phyloP scores from a whole-genome alignment of 2,329 filamentous ascomycete genomes.

The Elsinoe arachidis region DNA sequence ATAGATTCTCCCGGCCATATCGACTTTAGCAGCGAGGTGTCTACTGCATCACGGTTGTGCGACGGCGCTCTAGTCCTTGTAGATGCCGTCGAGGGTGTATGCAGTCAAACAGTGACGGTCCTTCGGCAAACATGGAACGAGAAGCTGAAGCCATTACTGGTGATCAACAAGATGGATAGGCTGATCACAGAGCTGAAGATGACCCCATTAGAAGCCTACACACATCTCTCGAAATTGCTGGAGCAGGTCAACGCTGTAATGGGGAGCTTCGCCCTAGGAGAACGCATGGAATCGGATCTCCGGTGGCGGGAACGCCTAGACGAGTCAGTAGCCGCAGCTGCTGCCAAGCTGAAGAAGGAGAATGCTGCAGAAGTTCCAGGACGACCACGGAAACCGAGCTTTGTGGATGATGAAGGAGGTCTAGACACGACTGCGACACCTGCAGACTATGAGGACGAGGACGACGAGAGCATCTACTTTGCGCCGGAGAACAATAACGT shows the following conservation, averaged over 20 bases:
- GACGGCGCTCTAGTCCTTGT: constrained; percentile 92
- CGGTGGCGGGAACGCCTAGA: constrained; percentile 94
- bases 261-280: constrained; percentile 94
- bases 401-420: constrained; percentile 48
- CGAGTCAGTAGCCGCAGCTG: constrained; percentile 65
- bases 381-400: constrained; percentile 38
- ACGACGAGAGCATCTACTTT: constrained; percentile 97
- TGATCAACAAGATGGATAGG: constrained; percentile 98
- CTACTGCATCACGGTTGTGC: constrained; percentile 85
- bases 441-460: constrained; percentile 71
- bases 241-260: constrained; percentile 97
- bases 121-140: constrained; percentile 91
- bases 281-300: constrained; percentile 96
- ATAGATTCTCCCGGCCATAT: constrained; percentile 98
- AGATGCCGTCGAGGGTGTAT: constrained; percentile 94
- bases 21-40: constrained; percentile 97
- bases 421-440: constrained; percentile 40
- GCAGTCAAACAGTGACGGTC: constrained; percentile 96
- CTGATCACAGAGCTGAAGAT: constrained; percentile 91
- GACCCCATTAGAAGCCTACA: constrained; percentile 81
- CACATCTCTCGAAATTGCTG: constrained; percentile 77
- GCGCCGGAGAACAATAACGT: constrained; percentile 98
- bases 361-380: constrained; percentile 19
- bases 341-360: constrained; percentile 23
- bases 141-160: constrained; percentile 84